Base-by-base conservation (phyloP, 148 eudicot species). In the Heliamphora exappendiculata region DNA sequence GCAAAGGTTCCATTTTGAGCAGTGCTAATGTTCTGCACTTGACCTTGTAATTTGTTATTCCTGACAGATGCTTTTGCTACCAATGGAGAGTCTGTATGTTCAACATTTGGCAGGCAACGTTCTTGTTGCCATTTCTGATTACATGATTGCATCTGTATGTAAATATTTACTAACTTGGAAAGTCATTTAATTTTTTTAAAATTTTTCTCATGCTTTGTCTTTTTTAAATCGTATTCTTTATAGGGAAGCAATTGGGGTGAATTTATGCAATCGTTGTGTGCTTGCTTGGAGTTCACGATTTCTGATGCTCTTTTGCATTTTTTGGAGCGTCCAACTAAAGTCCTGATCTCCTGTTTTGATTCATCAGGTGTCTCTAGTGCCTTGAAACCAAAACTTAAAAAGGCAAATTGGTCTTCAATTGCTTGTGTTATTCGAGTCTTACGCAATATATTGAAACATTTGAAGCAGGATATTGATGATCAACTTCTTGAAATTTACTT, bases 51-150 rank as follows among this genome's bases (percentile, higher is more conserved):
- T 24, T 36, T 53, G 24, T 22, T 28, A 49, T 66, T 17, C 54
- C 37, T 79, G 47, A 16, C 88, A 95, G 98, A 72, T 86, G 60
- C 67, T 60, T 67, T 72, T 92, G 49, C 79, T 89, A 33, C 78
- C 83, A 72, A 73, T 79, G 22, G 58, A 87, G 70, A 86, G 75
- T 79, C 89, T 58, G 75, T 89, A 80, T 79, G 78, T 84, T 77
- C 89, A 82, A 75, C 98, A 92, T 75, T 68, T 85, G 50, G 87
- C 78, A 4, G 85, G 87, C 73, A 92, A 87, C 79, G 84, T 82
- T 76, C 79, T 89, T 69, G 77, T 92, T 68, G 90, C 75, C 63
- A 80, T 89, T 72, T 82, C 90, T 16, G 87, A 88, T 82, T 85
- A 89, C 81, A 66, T 89, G 49, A 71, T 80, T 78, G 73, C 79